These are phyloP conservation scores for Botryotinia calthae DNA, from an alignment of 2,329 filamentous ascomycete genomes.

Conservation along the genomic window DNA sequence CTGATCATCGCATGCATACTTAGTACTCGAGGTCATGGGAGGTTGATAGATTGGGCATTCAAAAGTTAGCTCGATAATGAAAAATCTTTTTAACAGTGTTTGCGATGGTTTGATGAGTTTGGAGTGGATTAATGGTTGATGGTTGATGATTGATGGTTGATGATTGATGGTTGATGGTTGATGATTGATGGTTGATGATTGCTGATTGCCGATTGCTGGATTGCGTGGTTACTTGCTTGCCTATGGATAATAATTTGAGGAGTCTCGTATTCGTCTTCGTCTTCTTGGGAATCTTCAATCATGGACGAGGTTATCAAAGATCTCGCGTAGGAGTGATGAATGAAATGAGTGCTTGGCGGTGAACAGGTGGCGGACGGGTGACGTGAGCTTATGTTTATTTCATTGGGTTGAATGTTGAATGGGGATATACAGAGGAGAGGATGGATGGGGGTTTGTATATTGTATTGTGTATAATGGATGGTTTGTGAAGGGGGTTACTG, in stretches of 20 bases:
- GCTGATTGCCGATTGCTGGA: background rate
- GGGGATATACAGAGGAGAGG: too few species aligned
- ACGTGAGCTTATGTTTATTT: background rate
- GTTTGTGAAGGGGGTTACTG: background rate
- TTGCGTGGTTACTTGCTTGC: background rate
- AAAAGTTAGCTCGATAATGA: slow-evolving; percentile 31
- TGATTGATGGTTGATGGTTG: too few species aligned
- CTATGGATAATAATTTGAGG: background rate
- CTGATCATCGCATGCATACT: slow-evolving; percentile 23
- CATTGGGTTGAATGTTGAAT: too few species aligned
- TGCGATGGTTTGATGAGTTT: background rate
- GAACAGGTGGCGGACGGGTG: background rate
- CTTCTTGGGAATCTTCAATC: background rate
- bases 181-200: too few species aligned
- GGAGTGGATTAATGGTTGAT: too few species aligned
- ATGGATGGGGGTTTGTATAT: background rate
- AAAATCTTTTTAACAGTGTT: background rate
- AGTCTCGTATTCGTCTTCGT: background rate
- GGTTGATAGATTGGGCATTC: slow-evolving; percentile 34
- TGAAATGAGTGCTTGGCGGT: background rate
- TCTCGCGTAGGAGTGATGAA: background rate
- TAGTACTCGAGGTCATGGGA: slow-evolving; percentile 15
- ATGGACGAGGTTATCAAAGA: background rate
- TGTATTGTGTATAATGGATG: too few species aligned
- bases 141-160: too few species aligned